Evolutionary conservation across 306 rosid species (phyloP), one percentile per base, ranked within the genome.

Genomic region (Vigna hirtella): DNA sequence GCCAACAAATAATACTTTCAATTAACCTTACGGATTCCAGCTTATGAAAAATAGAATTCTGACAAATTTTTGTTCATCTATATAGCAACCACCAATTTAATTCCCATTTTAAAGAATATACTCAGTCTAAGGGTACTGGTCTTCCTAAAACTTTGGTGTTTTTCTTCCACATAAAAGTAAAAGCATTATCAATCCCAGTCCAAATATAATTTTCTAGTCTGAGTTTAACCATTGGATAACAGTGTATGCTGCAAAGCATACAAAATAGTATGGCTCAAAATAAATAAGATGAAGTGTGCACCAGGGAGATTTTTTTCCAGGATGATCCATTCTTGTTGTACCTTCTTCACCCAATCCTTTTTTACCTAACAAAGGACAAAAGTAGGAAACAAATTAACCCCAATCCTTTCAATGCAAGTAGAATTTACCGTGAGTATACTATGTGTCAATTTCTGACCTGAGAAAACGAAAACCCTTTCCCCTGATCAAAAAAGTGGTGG

Each of bases 291-390:
- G 58, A 81, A 64, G 72, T 84, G 77, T 80, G 68, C 17, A 96
- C 99, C 99, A 47, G 99, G 97, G 78, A 93, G 96, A 85, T 84
- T 86, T 81, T 87, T 87, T 88, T 91, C 91, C 42, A 96, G 88
- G 70, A 89, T 88, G 88, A 85, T 84, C 99, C 99, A 96, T 85
- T 96, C 99, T 78, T 83, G 91, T 70, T 96, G 99, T 65, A 96
- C 89, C 89, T 87, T 96, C 83, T 93, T 96, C 74, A 85, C 78
- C 99, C 98, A 96, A 73, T 79, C 85, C 76, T 88, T 90, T 83
- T 87, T 85, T 53, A 86, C 85, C 99, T 93, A 62, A 13, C 49
- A 83, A 36, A 32, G 65, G 82, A 36, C 51, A 47, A 70, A 66
- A 40, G 7, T 17, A 30, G 72, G 36, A 81, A 64, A 73, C 79